Evolutionary conservation across 331 rosid genomes (phyloP).

Genomic region (Pyrus hybrid): DNA sequence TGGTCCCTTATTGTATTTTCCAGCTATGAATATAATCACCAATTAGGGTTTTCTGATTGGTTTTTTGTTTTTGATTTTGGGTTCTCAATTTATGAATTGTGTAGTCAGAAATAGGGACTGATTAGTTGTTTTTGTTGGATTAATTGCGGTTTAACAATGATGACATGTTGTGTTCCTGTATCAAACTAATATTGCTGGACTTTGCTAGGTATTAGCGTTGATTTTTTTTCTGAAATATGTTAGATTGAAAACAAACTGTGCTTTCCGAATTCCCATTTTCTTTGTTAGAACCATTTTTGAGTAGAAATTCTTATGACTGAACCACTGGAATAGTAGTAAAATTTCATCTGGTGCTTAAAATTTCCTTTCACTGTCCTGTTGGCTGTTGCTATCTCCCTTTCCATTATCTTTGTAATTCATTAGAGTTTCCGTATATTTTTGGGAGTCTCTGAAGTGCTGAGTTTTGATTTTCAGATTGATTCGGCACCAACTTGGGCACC

Average conservation of each 20-base stretch:
- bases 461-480: not conserved
- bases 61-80: not conserved
- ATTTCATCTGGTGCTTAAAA: not conserved
- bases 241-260: not conserved
- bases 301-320: not conserved
- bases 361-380: not conserved
- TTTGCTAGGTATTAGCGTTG: not conserved
- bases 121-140: not conserved
- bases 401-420: not conserved
- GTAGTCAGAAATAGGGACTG: not conserved
- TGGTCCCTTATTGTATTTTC: not conserved
- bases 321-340: not conserved
- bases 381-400: no score
- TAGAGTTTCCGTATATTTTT: not conserved
- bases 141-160: not conserved
- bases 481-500: not conserved
- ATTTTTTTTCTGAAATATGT: no score
- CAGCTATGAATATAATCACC: not conserved
- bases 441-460: not conserved
- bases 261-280: not conserved
- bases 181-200: not conserved
- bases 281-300: not conserved
- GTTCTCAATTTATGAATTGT: not conserved
- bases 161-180: not conserved
- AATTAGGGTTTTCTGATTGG: not conserved